Base-by-base conservation (phyloP, 2,329 filamentous ascomycete genomes). In the Falciphora oryzae region DNA sequence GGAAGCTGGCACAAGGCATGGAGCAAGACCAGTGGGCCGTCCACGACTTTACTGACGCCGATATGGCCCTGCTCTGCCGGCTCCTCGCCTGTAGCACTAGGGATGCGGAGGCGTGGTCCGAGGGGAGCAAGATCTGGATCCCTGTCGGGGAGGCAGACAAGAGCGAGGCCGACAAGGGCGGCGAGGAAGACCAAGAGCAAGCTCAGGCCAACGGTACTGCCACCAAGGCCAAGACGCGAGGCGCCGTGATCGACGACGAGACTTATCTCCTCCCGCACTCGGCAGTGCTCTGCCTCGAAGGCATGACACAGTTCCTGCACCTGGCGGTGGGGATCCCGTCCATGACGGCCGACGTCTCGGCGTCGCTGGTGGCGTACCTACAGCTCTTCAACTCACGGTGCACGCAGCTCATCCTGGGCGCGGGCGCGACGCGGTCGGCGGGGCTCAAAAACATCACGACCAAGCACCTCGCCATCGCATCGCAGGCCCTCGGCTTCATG, bases 401-500 rank as follows among this genome's bases (percentile, higher is more conserved):
- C 65, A 96, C 91, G n/a, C 95, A 99, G 74, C 85, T 99, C 65
- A 97, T 99, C 68, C 87, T 99, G 8, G 95, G 95, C 1, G 95
- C 95, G 1, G 95, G 95, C 5, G 95, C 95, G 4, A 97, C 92
- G 6, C 84, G 87, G 50, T 93, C 90, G 29, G 95, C 93, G 1
- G 94, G 94, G 0, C 81, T 99, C 27, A 97, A 93, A 75, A 97
- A 97, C 72, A 99, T 99, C 74, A 97, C 92, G 0, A 97, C 95
- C 0, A 95, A 95, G 71, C 94, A 99, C 76, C 84, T 99, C 1
- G 93, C 95, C 0, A 86, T 98, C 25, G 93, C 95, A 2, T 93
- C 91, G 0, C 94, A 97, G 75, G 91, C 93, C 0, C 78, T 98
- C 27, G 89, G 90, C 59, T 97, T 99, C 74, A 87, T 96, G 59